Evolutionary conservation across 208 protist genomes (phyloP).

Genomic region (Wallacemonas sp.): DNA sequence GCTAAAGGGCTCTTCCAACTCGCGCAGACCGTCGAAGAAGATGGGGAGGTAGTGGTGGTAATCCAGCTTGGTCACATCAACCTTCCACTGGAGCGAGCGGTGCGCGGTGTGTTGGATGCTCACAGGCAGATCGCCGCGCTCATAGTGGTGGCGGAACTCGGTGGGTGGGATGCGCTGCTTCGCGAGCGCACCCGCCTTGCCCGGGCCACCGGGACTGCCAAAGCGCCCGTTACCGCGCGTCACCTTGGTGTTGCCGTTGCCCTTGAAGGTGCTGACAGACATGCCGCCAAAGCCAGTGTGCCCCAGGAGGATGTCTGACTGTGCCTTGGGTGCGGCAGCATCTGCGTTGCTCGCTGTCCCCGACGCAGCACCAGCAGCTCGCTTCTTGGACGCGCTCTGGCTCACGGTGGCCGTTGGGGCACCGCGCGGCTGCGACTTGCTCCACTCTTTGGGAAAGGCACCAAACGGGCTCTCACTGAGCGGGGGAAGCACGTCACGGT

Average conservation of each 20-base stretch:
- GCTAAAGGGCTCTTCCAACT: conserved; percentile 96
- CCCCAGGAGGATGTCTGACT: conserved; percentile 48
- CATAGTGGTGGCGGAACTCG: conserved; percentile 98
- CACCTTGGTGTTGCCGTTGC: conserved; percentile 29
- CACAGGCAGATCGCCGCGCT: conserved; percentile 97
- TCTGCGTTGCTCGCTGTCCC: neutral
- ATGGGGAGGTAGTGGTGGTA: conserved; percentile 99
- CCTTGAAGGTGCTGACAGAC: conserved; percentile 83
- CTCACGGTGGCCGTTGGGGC: conserved; percentile 41
- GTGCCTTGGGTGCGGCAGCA: conserved; percentile 15
- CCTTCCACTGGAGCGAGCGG: conserved; percentile 96
- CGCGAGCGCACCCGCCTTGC: conserved; percentile 57
- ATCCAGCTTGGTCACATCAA: conserved; percentile 97
- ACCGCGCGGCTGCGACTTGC: conserved; percentile 23
- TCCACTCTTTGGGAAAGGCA: conserved; percentile 60
- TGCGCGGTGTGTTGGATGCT: conserved; percentile 93
- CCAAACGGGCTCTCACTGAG: conserved; percentile 86
- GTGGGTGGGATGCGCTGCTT: conserved; percentile 88
- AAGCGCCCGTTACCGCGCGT: conserved; percentile 71
- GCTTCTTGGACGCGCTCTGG: conserved; percentile 27
- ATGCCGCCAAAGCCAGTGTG: conserved; percentile 85
- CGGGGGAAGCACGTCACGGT: conserved; percentile 69
- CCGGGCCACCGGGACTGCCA: conserved; percentile 72
- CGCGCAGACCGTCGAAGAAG: conserved; percentile 98
- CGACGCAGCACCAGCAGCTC: neutral